Evolutionary conservation across 2,329 filamentous ascomycete species (phyloP), one percentile per base, ranked within the genome.

Genomic region (Fusarium acutatum): DNA sequence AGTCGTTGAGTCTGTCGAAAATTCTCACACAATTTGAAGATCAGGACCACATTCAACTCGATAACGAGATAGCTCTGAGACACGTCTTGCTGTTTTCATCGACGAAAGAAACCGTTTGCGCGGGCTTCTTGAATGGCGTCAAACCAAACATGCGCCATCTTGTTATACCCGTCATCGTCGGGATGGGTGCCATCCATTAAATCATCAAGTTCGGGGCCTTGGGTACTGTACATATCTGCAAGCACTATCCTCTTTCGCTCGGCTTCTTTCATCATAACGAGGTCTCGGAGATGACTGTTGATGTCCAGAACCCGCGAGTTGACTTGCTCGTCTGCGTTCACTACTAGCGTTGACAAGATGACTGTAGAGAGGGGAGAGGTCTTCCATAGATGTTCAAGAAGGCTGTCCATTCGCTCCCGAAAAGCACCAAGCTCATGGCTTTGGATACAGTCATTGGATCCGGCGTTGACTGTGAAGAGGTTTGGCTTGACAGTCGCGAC

Each of bases 51-150:
- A 17, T 13, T 12, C 6, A 6, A 24, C 12, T 20, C 12, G 1
- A 20, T 9, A 26, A 13, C 7, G 12, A 18, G 2, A 9, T 8
- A 3, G 3, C 5, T 0, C 20, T 20, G 2, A 14, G 24, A 14
- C 5, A 11, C 7, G 11, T 8, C 7, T 3, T 3, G 14, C 14
- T 17, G 14, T 11, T 12, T 6, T 30, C 5, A 17, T 17, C 1
- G 2, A 2, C 5, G 1, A 13, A 49, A 8, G 22, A 50, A 34
- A 7, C 4, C n/a, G 17, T 14, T 34, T 4, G 8, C 22, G 2
- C 3, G 17, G 12, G 30, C 30, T 6, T 50, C 15, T 24, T 11
- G 6, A 7, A 34, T 24, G 9, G n/a, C 12, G 3, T 50, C 6
- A 13, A 50, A 34, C 47, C 47, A 50, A 5, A 50, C 1, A 15